Percentiles rank a stretch among this genome's conserved stretches.
Evolutionary conservation across 2,329 filamentous ascomycete species (phyloP).

Genomic region (Xylaria sp.): DNA sequence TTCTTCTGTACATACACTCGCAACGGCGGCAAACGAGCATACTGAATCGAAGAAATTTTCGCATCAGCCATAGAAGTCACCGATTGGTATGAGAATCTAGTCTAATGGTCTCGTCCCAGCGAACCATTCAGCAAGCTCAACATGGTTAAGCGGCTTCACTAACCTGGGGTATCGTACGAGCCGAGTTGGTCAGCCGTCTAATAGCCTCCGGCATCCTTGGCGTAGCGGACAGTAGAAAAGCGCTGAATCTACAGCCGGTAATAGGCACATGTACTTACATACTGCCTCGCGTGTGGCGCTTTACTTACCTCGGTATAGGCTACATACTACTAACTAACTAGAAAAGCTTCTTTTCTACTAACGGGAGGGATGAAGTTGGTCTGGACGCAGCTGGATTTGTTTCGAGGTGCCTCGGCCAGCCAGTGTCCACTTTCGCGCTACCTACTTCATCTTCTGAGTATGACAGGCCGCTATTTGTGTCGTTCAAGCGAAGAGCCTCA

Average conservation of each 20-base stretch:
- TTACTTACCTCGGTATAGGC: neutral
- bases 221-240: neutral
- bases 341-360: neutral
- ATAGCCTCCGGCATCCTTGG: neutral
- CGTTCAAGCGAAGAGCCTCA: slow-evolving; percentile 7
- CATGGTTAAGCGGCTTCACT: neutral
- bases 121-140: neutral
- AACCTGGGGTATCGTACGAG: slow-evolving; percentile 4
- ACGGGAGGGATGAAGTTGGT: neutral
- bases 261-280: neutral
- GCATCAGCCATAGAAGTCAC: no score
- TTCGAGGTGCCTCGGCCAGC: neutral
- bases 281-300: neutral
- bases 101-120: no score
- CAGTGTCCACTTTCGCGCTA: neutral
- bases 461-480: neutral
- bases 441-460: neutral
- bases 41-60: no score
- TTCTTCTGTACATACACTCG: neutral
- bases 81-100: no score
- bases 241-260: slow-evolving; percentile 10
- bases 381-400: neutral
- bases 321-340: neutral
- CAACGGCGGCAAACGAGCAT: neutral
- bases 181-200: slow-evolving; percentile 7